These are phyloP conservation scores for Fusarium brachygibbosum DNA, from an alignment of 2,329 filamentous ascomycete species.

Conservation along the genomic window DNA sequence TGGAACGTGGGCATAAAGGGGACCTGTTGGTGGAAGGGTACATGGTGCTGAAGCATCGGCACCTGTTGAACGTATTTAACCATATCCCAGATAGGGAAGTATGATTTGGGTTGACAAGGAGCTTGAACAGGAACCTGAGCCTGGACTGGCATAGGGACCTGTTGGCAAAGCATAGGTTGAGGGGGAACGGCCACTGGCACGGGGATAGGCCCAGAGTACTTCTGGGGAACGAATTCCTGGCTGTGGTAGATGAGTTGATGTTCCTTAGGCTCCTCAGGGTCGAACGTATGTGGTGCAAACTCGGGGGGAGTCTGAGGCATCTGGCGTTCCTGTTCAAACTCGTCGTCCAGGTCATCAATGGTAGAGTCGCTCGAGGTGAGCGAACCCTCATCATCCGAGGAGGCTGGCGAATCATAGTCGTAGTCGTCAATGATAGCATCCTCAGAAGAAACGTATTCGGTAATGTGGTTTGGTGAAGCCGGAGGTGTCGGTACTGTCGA, in stretches of 20 bases:
- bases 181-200: constrained; percentile 45
- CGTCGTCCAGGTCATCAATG: constrained; percentile 65
- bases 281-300: constrained; percentile 60
- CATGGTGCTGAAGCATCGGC: constrained; percentile 63
- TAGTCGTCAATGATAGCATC: constrained; percentile 60
- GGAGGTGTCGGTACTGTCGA: constrained; percentile 56
- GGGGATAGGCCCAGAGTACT: constrained; percentile 59
- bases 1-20: constrained; percentile 66
- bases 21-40: constrained; percentile 67
- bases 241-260: constrained; percentile 56
- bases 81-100: constrained; percentile 65
- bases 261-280: constrained; percentile 61
- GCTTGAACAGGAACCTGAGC: constrained; percentile 56
- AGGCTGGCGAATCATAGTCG: constrained; percentile 62
- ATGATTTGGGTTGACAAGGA: constrained; percentile 62
- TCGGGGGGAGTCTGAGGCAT: constrained; percentile 56
- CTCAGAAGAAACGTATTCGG: constrained; percentile 64
- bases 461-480: constrained; percentile 58
- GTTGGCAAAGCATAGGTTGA: constrained; percentile 52
- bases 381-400: constrained; percentile 69
- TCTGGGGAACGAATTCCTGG: constrained; percentile 63
- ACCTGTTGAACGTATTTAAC: constrained; percentile 66
- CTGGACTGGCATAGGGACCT: constrained; percentile 49
- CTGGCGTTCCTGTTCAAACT: constrained; percentile 61
- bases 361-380: constrained; percentile 67